Base-by-base conservation (phyloP, 495 filamentous ascomycete genomes). In the Xeromyces bisporus region DNA sequence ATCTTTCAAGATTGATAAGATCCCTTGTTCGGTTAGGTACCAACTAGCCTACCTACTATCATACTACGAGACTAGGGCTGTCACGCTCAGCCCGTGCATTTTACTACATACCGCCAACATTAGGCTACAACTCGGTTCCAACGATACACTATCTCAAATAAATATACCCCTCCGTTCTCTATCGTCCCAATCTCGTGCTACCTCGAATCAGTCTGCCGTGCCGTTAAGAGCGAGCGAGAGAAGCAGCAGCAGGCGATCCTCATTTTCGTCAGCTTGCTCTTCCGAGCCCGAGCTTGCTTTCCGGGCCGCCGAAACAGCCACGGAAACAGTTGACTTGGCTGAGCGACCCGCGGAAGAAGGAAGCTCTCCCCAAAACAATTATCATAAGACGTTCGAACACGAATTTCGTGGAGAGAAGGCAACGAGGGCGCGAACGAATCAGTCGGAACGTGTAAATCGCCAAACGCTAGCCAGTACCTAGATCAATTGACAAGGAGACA, bases 301-400 rank as follows among this genome's bases (percentile, higher is more conserved):
- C 33, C 93, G 83, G 85, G n/a, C n/a, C n/a, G n/a, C n/a, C n/a
- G n/a, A n/a, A n/a, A n/a, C n/a, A n/a, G n/a, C n/a, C n/a, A 81
- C 81, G 48, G 83, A 93, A 47, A 89, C 85, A 28, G 89, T 84
- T 31, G 89, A 94, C 57, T 69, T 96, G 36, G 79, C 79, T 41
- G 84, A 93, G 59, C 86, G 91, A 65, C 66, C 84, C 41, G 75
- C 71, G 32, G 79, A 75, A 55, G 69, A 71, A 38, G 80, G 89
- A 53, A 79, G 91, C 55, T 78, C 82, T 29, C 56, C 84, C 35
- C 73, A 67, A 39, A 66, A 70, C 45, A 67, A 61, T 35, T 59
- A 82, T 33, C 64, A 62, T 45, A 62, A 71, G 31, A 72, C 72
- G 36, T 54, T 75, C 21, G 69, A 76, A 47, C 70, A 71, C 37